Evolutionary conservation across 805 yeast species (phyloP).

Genomic region (Phaffomyces opuntiae): DNA sequence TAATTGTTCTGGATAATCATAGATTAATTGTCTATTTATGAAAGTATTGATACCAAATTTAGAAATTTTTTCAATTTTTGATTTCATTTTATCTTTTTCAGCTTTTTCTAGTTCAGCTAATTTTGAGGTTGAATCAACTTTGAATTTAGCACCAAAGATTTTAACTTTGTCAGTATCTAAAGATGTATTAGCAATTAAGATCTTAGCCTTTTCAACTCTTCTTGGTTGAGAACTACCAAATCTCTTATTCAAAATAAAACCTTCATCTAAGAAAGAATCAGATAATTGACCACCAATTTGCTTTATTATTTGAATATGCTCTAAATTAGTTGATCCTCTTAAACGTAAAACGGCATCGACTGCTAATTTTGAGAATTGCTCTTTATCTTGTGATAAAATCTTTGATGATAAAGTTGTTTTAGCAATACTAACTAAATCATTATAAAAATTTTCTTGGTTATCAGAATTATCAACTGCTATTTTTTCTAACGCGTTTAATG

Average conservation of each 20-base stretch:
- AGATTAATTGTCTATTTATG: constrained; percentile 92
- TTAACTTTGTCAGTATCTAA: constrained; percentile 97
- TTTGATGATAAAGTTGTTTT: constrained; percentile 91
- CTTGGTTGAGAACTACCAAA: constrained; percentile 96
- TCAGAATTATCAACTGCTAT: constrained; percentile 75
- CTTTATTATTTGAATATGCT: constrained; percentile 87
- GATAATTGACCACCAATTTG: constrained; percentile 87
- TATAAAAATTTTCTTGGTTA: constrained; percentile 59
- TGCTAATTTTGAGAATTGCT: constrained; percentile 79
- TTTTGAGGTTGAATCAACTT: constrained; percentile 91
- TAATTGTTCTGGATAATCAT: constrained; percentile 96
- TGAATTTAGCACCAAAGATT: constrained; percentile 95
- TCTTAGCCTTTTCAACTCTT: constrained; percentile 71
- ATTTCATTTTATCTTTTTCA: constrained; percentile 88
- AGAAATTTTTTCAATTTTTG: constrained; percentile 81
- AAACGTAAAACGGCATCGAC: constrained; percentile 90
- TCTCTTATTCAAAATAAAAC: constrained; percentile 83
- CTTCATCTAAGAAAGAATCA: constrained; percentile 93
- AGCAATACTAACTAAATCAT: constrained; percentile 81
- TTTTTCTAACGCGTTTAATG: constrained; percentile 69
- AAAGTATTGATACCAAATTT: constrained; percentile 83
- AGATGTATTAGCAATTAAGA: constrained; percentile 90
- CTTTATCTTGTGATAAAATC: constrained; percentile 91
- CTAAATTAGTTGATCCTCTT: constrained; percentile 85
- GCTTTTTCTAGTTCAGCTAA: constrained; percentile 90